These are phyloP conservation scores for Bacidia rubella DNA, from an alignment of 495 filamentous ascomycete species.

Conservation along the genomic window DNA sequence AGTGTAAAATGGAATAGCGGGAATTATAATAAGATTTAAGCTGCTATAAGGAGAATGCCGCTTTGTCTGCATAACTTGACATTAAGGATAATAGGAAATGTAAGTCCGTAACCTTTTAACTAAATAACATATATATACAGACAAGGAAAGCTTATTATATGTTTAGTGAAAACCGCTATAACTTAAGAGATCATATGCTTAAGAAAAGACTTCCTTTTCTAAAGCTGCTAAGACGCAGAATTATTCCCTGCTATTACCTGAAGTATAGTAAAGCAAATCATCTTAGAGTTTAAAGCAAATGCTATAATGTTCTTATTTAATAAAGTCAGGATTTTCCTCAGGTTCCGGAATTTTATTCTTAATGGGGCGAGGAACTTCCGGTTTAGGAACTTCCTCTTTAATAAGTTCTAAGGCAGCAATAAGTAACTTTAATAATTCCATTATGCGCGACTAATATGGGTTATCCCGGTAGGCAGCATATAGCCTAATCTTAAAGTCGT, in stretches of 20 bases:
- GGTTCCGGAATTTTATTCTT: too few relatives aligned
- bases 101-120: background rate
- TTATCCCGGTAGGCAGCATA: too few relatives aligned
- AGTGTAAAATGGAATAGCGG: background rate
- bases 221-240: background rate
- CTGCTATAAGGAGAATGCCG: background rate
- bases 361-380: background rate
- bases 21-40: conserved; percentile 4
- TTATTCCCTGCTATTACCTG: background rate
- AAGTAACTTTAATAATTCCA: too few relatives aligned
- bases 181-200: background rate
- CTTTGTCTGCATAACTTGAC: background rate
- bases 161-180: background rate
- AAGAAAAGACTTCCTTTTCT: background rate
- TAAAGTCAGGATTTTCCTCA: background rate
- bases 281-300: background rate
- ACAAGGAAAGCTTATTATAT: background rate
- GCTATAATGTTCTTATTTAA: background rate
- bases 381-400: background rate
- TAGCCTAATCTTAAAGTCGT: background rate
- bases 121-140: background rate
- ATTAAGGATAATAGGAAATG: background rate
- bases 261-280: background rate
- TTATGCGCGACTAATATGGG: too few relatives aligned
- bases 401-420: too few relatives aligned